Conservation (phyloP, 306 rosid species). For the Fragaria vesca region DNA sequence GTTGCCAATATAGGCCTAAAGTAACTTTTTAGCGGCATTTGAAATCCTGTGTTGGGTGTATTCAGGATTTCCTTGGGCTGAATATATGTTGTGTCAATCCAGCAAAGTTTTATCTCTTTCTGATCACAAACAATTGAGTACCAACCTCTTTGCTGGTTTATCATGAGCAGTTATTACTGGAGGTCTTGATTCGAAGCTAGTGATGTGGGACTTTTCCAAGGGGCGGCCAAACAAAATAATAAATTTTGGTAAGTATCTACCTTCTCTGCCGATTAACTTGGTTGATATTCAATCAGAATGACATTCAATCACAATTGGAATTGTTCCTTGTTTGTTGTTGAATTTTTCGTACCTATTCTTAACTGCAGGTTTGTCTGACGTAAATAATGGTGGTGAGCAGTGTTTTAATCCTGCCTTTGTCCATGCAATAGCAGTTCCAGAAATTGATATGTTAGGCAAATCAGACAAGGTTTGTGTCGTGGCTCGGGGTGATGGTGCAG, state of each 20-base stretch:
- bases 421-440: conserved; percentile 82
- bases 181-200: too few relatives aligned
- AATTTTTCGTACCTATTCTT: conserved; percentile 18
- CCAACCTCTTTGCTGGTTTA: conserved; percentile 15
- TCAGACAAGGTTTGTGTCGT: conserved; percentile 66
- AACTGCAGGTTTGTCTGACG: conserved; percentile 53
- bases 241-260: too few relatives aligned
- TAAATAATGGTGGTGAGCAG: conserved; percentile 43
- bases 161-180: conserved; percentile 24
- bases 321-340: neutral
- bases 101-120: neutral
- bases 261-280: too few relatives aligned
- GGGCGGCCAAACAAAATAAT: too few relatives aligned
- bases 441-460: conserved; percentile 73
- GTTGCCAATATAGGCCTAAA: neutral
- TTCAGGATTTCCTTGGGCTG: neutral
- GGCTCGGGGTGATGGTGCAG: conserved; percentile 83
- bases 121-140: neutral
- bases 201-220: too few relatives aligned
- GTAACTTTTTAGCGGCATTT: neutral
- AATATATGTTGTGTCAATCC: conserved; percentile 19
- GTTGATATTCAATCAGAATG: too few relatives aligned
- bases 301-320: conserved; percentile 19
- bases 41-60: neutral
- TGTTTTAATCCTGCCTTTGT: conserved; percentile 86